phyloP scores from a whole-genome alignment of 2,329 filamentous ascomycete genomes.

The Emmonsiellopsis sp. region DNA sequence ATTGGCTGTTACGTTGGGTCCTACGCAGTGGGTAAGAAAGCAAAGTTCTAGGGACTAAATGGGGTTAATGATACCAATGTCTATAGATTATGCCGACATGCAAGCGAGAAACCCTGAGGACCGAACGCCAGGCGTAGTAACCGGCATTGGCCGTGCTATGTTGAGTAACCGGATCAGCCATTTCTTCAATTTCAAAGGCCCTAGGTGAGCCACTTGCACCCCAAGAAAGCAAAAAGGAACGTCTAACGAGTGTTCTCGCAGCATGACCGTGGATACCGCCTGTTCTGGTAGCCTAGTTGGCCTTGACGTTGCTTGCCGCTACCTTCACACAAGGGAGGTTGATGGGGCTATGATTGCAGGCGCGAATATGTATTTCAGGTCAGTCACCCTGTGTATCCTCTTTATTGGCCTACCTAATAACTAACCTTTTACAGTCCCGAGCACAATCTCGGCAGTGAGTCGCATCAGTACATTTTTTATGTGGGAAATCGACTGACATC shows the following conservation, averaged over 20 bases:
- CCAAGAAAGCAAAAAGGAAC: not conserved
- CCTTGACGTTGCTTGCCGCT: slow-evolving; percentile 7
- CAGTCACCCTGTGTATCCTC: not conserved
- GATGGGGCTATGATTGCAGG: slow-evolving; percentile 4
- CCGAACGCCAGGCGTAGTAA: not conserved
- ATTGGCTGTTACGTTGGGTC: slow-evolving; percentile 5
- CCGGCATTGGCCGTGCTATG: not conserved
- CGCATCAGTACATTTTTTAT: slow-evolving; percentile 8
- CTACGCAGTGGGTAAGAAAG: not conserved
- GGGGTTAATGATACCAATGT: not conserved
- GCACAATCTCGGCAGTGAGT: not conserved
- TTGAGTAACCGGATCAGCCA: slow-evolving; percentile 7
- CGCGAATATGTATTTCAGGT: not conserved
- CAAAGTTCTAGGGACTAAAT: not conserved
- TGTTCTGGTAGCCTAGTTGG: slow-evolving; percentile 13
- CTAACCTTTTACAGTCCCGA: not conserved
- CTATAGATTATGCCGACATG: not conserved
- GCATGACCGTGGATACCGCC: slow-evolving; percentile 13
- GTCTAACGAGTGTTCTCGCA: not conserved
- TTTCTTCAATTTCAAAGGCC: slow-evolving; percentile 8
- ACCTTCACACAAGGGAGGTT: slow-evolving; percentile 6
- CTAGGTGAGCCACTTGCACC: not conserved
- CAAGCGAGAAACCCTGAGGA: not conserved
- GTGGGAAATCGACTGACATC: slow-evolving; percentile 9
- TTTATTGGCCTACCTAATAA: not conserved